phyloP scores from a whole-genome alignment of 2,329 filamentous ascomycete species.

The Rhinocladiella similis region DNA sequence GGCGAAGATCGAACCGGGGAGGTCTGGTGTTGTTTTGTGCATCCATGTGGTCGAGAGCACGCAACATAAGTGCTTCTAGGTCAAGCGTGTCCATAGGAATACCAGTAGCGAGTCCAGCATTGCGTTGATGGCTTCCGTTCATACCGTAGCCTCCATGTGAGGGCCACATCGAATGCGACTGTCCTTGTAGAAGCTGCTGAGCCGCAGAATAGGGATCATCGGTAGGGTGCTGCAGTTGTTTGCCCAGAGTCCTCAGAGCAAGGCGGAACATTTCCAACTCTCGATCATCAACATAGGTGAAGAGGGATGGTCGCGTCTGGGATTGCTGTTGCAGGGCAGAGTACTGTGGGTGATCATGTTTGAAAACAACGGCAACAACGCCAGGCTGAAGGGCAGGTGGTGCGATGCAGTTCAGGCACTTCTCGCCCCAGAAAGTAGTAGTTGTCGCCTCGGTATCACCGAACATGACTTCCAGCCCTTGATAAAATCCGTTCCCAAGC shows the following conservation, averaged over 20 bases:
- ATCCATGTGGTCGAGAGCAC: constrained; percentile 75
- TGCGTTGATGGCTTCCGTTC: constrained; percentile 47
- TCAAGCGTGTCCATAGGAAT: constrained; percentile 47
- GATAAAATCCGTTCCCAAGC: constrained; percentile 76
- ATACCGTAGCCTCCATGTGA: constrained; percentile 36
- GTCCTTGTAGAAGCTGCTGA: constrained; percentile 41
- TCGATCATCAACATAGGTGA: constrained; percentile 65
- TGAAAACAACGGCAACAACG: constrained; percentile 70
- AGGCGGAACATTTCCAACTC: constrained; percentile 49
- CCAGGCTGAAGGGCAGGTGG: constrained; percentile 70
- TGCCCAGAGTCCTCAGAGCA: constrained; percentile 46
- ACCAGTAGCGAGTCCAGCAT: constrained; percentile 44
- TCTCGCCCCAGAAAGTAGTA: constrained; percentile 78
- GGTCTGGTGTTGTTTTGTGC: constrained; percentile 46
- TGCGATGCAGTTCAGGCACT: constrained; percentile 75
- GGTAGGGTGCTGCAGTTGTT: constrained; percentile 47
- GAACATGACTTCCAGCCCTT: constrained; percentile 81
- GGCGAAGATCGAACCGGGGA: constrained; percentile 62
- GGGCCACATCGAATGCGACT: constrained; percentile 27
- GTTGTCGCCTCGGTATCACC: constrained; percentile 69
- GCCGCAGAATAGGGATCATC: constrained; percentile 53
- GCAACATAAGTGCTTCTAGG: constrained; percentile 68
- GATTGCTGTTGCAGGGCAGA: constrained; percentile 45
- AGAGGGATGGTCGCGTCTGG: constrained; percentile 52
- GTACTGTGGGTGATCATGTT: constrained; percentile 53